phyloP scores from a whole-genome alignment of 345 rosid genomes.

The Aurinia saxatilis region DNA sequence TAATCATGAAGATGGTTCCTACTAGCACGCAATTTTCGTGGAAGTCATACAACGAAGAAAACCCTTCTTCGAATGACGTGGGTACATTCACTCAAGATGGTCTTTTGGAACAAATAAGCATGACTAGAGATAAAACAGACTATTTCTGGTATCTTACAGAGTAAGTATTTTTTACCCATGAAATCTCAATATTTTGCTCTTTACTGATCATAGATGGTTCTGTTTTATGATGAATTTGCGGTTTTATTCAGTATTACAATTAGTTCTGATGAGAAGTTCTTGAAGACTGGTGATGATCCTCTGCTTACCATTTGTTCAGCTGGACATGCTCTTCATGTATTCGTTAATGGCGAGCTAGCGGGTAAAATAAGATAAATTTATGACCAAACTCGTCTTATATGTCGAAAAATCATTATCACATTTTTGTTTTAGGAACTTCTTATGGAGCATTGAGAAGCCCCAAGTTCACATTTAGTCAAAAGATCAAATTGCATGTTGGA shows the following conservation, averaged over 20 bases:
- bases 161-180: conserved; percentile 50
- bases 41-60: conserved; percentile 66
- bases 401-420: neutral
- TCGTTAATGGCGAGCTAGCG: conserved; percentile 63
- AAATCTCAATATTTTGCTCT: conserved; percentile 63
- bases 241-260: conserved; percentile 20
- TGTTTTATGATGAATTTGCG: conserved; percentile 17
- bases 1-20: conserved; percentile 56
- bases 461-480: conserved; percentile 51
- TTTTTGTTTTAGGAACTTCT: conserved; percentile 46
- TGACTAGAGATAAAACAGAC: conserved; percentile 75
- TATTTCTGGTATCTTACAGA: conserved; percentile 94
- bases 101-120: conserved; percentile 66
- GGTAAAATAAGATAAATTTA: conserved; percentile 31
- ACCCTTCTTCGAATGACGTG: conserved; percentile 41
- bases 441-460: conserved; percentile 45
- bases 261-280: conserved; percentile 37
- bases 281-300: conserved; percentile 35
- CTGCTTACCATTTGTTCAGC: conserved; percentile 55
- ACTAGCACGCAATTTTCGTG: conserved; percentile 45
- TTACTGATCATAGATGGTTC: conserved; percentile 66
- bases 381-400: neutral
- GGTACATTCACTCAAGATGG: conserved; percentile 45
- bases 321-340: conserved; percentile 77
- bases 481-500: conserved; percentile 60